Conservation (phyloP, 2,329 filamentous ascomycete genomes). For the Fusarium sp. region DNA sequence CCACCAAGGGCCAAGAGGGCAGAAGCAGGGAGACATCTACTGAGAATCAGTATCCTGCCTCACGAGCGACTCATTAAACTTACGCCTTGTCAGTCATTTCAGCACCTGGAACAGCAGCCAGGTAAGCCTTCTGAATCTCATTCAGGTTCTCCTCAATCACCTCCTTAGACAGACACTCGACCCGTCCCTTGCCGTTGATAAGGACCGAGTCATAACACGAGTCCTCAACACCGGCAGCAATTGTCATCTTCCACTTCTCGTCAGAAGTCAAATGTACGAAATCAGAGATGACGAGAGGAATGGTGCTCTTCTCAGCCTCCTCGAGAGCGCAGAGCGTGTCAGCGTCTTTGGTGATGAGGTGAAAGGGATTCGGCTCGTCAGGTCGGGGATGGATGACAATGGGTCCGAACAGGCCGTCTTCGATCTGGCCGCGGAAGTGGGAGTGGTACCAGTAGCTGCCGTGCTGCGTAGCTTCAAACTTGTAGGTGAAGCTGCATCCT, state of each 20-base stretch:
- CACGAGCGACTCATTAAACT: neutral
- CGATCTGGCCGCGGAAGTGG: constrained; percentile 69
- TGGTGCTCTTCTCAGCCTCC: constrained; percentile 63
- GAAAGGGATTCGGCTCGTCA: constrained; percentile 61
- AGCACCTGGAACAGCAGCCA: constrained; percentile 49
- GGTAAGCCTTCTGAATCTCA: constrained; percentile 50
- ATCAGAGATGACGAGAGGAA: constrained; percentile 69
- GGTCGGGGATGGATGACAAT: constrained; percentile 64
- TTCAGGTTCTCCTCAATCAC: constrained; percentile 59
- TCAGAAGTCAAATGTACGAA: constrained; percentile 69
- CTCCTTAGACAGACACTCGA: constrained; percentile 64
- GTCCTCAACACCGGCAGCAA: constrained; percentile 63
- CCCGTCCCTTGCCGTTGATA: constrained; percentile 73
- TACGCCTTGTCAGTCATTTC: constrained; percentile 61
- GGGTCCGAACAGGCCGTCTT: constrained; percentile 73
- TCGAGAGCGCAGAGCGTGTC: constrained; percentile 60
- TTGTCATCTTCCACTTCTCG: constrained; percentile 61
- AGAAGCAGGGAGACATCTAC: constrained; percentile 51
- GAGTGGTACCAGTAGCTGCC: constrained; percentile 76
- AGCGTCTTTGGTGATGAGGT: constrained; percentile 60
- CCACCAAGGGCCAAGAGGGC: constrained; percentile 56
- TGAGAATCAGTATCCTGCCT: constrained; percentile 2
- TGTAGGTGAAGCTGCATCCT: constrained; percentile 65
- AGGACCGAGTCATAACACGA: constrained; percentile 74
- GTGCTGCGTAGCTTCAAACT: constrained; percentile 69